These are phyloP conservation scores for Ceratocystis huliohia DNA, from an alignment of 2,329 filamentous ascomycete genomes.

Conservation along the genomic window DNA sequence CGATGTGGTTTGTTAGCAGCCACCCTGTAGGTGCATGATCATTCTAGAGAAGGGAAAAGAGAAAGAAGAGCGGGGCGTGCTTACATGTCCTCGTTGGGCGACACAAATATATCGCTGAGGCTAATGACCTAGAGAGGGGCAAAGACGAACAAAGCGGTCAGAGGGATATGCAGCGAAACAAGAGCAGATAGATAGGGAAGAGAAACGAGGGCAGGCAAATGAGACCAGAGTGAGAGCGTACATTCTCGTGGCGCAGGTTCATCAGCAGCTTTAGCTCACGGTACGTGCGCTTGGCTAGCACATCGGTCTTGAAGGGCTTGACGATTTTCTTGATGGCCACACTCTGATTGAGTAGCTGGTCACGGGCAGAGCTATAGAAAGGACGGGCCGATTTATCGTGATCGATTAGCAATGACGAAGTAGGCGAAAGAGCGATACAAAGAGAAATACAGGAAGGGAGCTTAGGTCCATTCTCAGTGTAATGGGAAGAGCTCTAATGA, in stretches of 20 bases:
- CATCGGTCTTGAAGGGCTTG: conserved; percentile 99
- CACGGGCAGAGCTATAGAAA: conserved; percentile 68
- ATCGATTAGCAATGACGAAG: too few species aligned
- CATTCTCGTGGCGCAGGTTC: conserved; percentile 93
- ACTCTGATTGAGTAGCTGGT: conserved; percentile 92
- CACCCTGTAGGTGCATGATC: too few species aligned
- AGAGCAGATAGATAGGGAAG: background rate
- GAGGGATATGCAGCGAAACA: background rate
- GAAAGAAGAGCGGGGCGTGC: conserved; percentile 24
- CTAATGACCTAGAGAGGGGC: conserved; percentile 63
- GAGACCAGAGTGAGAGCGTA: conserved; percentile 30
- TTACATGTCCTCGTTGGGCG: conserved; percentile 94
- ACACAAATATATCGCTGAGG: conserved; percentile 98
- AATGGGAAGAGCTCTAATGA: background rate
- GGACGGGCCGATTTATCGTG: background rate
- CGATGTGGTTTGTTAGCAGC: conserved; percentile 19
- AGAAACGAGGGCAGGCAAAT: background rate
- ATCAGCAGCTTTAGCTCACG: conserved; percentile 94
- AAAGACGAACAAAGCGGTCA: conserved; percentile 21
- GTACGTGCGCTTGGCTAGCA: conserved; percentile 94
- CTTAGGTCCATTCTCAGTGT: too few species aligned
- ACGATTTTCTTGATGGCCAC: conserved; percentile 99
- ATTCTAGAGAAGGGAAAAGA: too few species aligned
- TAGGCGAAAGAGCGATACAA: too few species aligned
- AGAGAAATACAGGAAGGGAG: too few species aligned